Evolutionary conservation across 192 early-diverging fungal genomes (phyloP), one percentile per base, ranked within the genome.

Genomic region (Funneliformis geosporum): DNA sequence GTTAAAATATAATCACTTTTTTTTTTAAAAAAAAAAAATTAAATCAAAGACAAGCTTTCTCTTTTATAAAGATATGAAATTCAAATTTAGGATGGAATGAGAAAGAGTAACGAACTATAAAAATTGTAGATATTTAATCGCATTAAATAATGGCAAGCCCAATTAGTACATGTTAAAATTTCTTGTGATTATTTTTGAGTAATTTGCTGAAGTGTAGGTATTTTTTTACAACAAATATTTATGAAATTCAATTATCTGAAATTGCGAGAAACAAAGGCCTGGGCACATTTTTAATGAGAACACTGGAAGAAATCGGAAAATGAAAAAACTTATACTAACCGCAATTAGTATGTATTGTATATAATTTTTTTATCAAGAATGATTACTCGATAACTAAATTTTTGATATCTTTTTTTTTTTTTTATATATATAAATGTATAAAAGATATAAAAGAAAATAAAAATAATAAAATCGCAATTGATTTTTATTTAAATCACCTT

Each of bases 271-370:
- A 81, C 21, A 66, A 82, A 67, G 90, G 91, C 11, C 62, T 92
- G 7, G 91, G 91, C 18, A 80, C 83, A 16, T 79, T 85, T 59
- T 64, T 92, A 25, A 89, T 92, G 86, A 44, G 75, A 9, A 62
- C 87, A 12, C 25, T 90, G 40, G 85, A 89, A 76, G 60, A 81
- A 16, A 79, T 90, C 69, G 91, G 90, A 60, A 75, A 27, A 88
- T 92, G 88, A 82, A 84, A 2, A 91, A 90, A 79, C 80, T 83
- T 2, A 89, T 92, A 88, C 73, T 92, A 65, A 91, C 90, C 1
- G 85, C 87, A n/a, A 90, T 90, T 75, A 89, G 33, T 88, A 85
- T 81, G 86, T 86, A n/a, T n/a, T n/a, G n/a, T n/a, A 82, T 50
- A 12, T 33, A 43, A 23, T 67, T 21, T 7, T 21, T 25, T n/a